Conservation (phyloP, 2,329 filamentous ascomycete species). For the Talaromyces funiculosus region DNA sequence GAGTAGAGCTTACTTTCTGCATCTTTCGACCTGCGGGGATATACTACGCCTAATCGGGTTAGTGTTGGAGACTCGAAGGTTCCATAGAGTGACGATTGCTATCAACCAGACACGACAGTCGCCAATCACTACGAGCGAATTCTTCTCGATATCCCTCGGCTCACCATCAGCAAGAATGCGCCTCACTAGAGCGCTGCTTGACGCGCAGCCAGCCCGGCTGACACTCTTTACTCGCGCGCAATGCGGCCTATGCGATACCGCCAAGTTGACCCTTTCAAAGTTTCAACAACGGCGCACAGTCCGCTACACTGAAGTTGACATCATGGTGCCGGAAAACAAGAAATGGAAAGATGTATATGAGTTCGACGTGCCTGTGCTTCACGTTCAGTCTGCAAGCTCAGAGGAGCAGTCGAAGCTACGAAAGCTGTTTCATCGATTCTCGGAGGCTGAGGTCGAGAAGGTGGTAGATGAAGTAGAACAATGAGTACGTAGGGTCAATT, state of each 20-base stretch:
- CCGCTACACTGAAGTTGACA: slow-evolving; percentile 54
- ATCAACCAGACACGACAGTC: background rate
- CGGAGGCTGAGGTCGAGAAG: slow-evolving; percentile 50
- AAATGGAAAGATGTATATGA: slow-evolving; percentile 58
- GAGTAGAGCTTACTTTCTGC: background rate
- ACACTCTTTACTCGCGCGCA: slow-evolving; percentile 58
- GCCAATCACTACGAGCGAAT: background rate
- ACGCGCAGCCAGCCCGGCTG: slow-evolving; percentile 36
- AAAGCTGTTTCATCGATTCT: slow-evolving; percentile 60
- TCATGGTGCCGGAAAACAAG: slow-evolving; percentile 50
- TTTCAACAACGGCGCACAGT: slow-evolving; percentile 50
- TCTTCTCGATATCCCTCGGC: background rate
- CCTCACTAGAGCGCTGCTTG: slow-evolving; percentile 25
- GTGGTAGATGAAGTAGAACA: slow-evolving; percentile 48
- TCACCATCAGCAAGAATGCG: slow-evolving; percentile 22
- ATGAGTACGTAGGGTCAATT: background rate
- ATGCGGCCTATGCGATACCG: slow-evolving; percentile 57
- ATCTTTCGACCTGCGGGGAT: slow-evolving; percentile 5
- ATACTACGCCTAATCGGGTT: slow-evolving; percentile 24
- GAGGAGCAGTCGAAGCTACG: slow-evolving; percentile 53
- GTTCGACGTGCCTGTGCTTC: slow-evolving; percentile 60
- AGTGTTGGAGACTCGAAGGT: slow-evolving; percentile 37
- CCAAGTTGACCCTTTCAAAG: slow-evolving; percentile 51
- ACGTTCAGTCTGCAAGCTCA: slow-evolving; percentile 47
- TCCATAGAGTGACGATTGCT: slow-evolving; percentile 22